Evolutionary conservation across 108 stramenopile species (phyloP), one percentile per base, ranked within the genome.

Genomic region (Cylindrotheca fusiformis): DNA sequence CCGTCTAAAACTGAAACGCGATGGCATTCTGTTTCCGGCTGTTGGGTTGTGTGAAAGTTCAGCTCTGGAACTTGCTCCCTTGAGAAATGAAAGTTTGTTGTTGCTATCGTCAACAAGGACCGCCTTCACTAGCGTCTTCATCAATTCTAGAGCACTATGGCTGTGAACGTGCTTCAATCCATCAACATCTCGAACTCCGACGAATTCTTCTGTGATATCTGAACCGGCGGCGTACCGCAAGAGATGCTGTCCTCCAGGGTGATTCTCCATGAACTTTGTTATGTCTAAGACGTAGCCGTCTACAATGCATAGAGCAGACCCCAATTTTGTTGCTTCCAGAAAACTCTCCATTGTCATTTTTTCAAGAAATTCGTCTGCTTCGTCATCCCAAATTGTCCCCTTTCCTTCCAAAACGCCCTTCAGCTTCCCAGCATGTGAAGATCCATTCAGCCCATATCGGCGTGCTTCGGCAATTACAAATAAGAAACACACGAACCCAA

Each of bases 281-380:
- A 71, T 63, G 33, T 71, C 69, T 2, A 71, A 10, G 2, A 71
- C 69, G 29, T 29, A 46, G 23, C 69, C 69, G 44, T 71, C 69
- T 12, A 71, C 60, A 32, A 71, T 63, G 29, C 48, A 24, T 1
- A 71, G 44, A 22, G 18, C 19, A 44, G 30, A 31, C 6, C 69
- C 69, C 18, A 62, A 52, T 10, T 48, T 32, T 1, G 69, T 71
- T 21, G 61, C 4, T 12, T 60, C 26, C 51, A 71, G 51, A 55
- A 71, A 71, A n/a, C 17, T 54, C n/a, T 71, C 69, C 48, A 71
- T 55, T 1, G 61, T 49, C 69, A 71, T 71, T 2, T 36, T 21
- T 55, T 59, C 48, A 5, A 63, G 32, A 23, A 24, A 60, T 21
- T 71, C 28, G 4, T 36, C 53, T 6, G 44, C n/a, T 24, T 30